These are phyloP conservation scores for Pseudogymnoascus sp. DNA, from an alignment of 2,329 filamentous ascomycete genomes.

Conservation along the genomic window DNA sequence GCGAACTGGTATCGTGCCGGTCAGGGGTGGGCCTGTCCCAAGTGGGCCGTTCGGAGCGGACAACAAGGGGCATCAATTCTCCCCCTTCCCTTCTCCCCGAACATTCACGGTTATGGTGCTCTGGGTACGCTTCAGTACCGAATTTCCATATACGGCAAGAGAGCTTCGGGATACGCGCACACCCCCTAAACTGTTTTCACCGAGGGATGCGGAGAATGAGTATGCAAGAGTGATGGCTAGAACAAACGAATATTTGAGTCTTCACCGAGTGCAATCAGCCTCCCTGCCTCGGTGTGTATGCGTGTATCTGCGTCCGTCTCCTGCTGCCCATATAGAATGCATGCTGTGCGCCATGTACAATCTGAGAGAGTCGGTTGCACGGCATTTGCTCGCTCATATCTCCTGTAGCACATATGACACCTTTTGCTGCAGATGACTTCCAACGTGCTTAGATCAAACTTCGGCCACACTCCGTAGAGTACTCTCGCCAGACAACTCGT, in stretches of 20 bases:
- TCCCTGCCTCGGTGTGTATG: not conserved
- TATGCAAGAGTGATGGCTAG: not conserved
- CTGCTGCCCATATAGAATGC: not conserved
- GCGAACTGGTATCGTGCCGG: not conserved
- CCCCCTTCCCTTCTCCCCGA: not conserved
- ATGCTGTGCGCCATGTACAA: not conserved
- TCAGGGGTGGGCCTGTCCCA: not conserved
- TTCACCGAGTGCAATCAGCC: not conserved
- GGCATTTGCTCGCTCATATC: not conserved
- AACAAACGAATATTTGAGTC: not conserved
- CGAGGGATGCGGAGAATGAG: not conserved
- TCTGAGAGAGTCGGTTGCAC: not conserved
- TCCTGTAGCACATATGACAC: not conserved
- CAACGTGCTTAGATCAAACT: not conserved
- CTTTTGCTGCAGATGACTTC: not conserved
- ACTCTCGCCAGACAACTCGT: not conserved
- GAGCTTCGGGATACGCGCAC: not conserved
- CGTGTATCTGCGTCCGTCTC: not conserved
- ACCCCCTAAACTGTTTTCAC: not conserved
- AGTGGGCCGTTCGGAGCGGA: not conserved
- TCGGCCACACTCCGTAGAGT: too few species aligned
- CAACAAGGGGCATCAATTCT: not conserved
- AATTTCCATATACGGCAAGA: not conserved
- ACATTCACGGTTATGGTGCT: not conserved
- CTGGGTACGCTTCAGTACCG: not conserved